phyloP scores from a whole-genome alignment of 768 basidiomycete genomes.

The Mycena vitilis region DNA sequence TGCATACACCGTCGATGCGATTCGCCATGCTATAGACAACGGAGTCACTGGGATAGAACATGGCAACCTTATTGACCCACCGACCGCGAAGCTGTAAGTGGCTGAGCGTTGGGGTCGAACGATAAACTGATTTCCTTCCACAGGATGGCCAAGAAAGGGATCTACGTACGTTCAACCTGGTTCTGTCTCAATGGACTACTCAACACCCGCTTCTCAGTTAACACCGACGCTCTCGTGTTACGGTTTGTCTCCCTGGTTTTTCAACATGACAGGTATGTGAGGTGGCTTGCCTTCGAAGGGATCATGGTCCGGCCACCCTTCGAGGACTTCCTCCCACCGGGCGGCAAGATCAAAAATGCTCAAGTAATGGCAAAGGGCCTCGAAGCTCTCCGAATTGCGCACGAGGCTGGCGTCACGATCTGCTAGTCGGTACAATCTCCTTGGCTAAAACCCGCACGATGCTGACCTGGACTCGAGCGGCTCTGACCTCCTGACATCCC shows the following conservation, averaged over 20 bases:
- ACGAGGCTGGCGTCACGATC: constrained; percentile 54
- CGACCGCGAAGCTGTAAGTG: constrained; percentile 51
- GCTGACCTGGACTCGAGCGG: constrained; percentile 26
- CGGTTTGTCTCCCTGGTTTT: constrained; percentile 31
- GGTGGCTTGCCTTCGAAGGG: constrained; percentile 20
- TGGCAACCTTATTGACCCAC: constrained; percentile 54
- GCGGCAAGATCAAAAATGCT: constrained; percentile 52
- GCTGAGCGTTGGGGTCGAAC: background rate
- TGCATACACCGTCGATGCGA: constrained; percentile 51
- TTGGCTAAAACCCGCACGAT: background rate
- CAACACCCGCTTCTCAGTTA: constrained; percentile 30
- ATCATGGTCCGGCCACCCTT: constrained; percentile 56
- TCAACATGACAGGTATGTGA: background rate
- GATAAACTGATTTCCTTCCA: background rate
- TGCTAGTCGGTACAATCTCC: constrained; percentile 48
- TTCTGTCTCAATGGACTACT: background rate
- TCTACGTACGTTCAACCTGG: constrained; percentile 42
- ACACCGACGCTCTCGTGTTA: constrained; percentile 58
- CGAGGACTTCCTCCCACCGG: constrained; percentile 52
- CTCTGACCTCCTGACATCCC: constrained; percentile 50
- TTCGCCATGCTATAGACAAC: constrained; percentile 57
- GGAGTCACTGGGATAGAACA: constrained; percentile 60
- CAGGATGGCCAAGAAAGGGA: constrained; percentile 54
- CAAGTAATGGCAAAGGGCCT: constrained; percentile 56
- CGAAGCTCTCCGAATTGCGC: constrained; percentile 53